Conservation (phyloP, 768 basidiomycete species). For the Suillus paluster region DNA sequence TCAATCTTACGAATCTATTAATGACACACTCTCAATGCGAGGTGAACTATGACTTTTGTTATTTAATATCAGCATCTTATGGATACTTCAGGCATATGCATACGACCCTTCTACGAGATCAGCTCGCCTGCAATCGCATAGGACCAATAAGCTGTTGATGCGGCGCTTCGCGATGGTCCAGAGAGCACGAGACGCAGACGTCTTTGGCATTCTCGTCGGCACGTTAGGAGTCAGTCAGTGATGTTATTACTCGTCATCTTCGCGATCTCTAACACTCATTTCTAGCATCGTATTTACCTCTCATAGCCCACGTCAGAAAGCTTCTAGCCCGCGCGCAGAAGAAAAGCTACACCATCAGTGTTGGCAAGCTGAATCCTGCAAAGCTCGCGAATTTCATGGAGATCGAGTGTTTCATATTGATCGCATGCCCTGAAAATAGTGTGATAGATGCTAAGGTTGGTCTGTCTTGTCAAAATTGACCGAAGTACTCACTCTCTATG, state of each 20-base stretch:
- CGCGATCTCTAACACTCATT: background rate
- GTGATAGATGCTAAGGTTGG: conserved; percentile 72
- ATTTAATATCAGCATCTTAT: background rate
- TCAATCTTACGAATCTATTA: conserved; percentile 82
- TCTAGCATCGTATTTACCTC: conserved; percentile 80
- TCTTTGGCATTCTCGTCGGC: conserved; percentile 94
- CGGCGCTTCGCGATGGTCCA: conserved; percentile 87
- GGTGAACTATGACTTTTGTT: conserved; percentile 42
- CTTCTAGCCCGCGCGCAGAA: conserved; percentile 70
- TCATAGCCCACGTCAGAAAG: conserved; percentile 80
- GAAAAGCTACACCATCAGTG: conserved; percentile 93
- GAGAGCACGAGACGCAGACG: conserved; percentile 88
- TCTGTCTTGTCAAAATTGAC: background rate
- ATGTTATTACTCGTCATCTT: background rate
- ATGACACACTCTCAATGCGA: conserved; percentile 75
- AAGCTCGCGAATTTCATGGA: conserved; percentile 97
- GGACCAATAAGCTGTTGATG: conserved; percentile 86
- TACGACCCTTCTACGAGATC: conserved; percentile 65
- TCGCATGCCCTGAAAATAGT: conserved; percentile 94
- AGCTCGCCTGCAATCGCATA: conserved; percentile 60
- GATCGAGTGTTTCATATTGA: conserved; percentile 93
- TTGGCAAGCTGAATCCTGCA: conserved; percentile 93
- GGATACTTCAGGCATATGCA: conserved; percentile 63
- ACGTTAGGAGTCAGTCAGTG: conserved; percentile 85
- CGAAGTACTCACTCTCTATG: background rate